A percentile compares a stretch with the other conserved stretches of the same genome.
These are phyloP conservation scores for Fereydounia khargensis DNA, from an alignment of 1,284 basidiomycete genomes.

Conservation along the genomic window DNA sequence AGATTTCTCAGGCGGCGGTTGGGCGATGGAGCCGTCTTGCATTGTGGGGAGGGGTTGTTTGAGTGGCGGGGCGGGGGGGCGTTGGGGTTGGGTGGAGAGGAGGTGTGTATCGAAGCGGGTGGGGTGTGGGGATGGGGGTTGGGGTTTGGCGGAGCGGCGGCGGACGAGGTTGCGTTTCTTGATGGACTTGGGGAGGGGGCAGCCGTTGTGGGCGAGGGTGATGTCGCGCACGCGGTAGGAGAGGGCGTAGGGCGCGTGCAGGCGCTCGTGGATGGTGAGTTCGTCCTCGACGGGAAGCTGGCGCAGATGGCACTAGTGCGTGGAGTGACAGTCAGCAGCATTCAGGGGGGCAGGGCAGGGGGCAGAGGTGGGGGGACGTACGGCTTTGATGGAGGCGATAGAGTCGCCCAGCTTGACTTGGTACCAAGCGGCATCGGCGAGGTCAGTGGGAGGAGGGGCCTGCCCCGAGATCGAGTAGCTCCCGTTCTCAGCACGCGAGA, in stretches of 20 bases:
- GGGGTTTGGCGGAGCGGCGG: not conserved
- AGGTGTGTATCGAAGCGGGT: constrained; percentile 1
- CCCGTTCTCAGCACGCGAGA: no score
- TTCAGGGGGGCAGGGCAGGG: no score
- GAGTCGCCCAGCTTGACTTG: no score
- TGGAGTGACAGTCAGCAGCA: no score
- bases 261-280: not conserved
- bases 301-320: constrained; percentile 14
- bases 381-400: no score
- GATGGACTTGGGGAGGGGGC: constrained; percentile 1
- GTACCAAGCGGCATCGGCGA: no score
- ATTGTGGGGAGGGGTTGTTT: constrained; percentile 16
- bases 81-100: not conserved
- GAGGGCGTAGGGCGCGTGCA: not conserved
- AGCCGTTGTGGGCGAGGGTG: constrained; percentile 1
- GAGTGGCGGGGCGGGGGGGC: not conserved
- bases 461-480: no score
- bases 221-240: constrained; percentile 17
- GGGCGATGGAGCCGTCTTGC: constrained; percentile 17
- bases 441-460: no score
- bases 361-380: no score
- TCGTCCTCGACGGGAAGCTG: constrained; percentile 18
- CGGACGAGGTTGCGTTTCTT: constrained; percentile 7
- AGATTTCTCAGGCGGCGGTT: constrained; percentile 14
- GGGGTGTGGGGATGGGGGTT: not conserved